These are phyloP conservation scores for Talaromyces borbonicus DNA, from an alignment of 495 filamentous ascomycete genomes.

Conservation along the genomic window DNA sequence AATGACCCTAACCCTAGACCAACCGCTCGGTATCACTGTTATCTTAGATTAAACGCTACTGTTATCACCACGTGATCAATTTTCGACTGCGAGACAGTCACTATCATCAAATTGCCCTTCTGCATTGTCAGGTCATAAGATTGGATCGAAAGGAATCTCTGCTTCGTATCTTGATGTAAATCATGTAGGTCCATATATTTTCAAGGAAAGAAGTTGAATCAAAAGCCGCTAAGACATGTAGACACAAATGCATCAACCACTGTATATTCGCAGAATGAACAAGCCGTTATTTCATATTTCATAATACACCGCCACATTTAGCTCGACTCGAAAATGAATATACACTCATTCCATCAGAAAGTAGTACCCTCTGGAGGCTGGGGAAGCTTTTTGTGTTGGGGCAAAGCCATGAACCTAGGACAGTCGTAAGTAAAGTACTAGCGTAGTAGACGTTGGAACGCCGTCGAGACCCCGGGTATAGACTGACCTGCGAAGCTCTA, in stretches of 20 bases:
- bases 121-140: too few relatives aligned
- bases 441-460: too few relatives aligned
- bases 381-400: constrained; percentile 85
- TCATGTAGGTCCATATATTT: background rate
- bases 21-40: too few relatives aligned
- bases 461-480: too few relatives aligned
- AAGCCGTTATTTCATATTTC: constrained; percentile 5
- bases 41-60: background rate
- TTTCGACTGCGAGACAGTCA: too few relatives aligned
- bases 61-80: constrained; percentile 8
- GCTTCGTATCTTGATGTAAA: background rate
- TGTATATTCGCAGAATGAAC: constrained; percentile 2
- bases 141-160: background rate
- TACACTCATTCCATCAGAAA: constrained; percentile 34
- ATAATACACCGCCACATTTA: constrained; percentile 4
- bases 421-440: too few relatives aligned
- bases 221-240: constrained; percentile 8
- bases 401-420: constrained; percentile 96
- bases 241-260: constrained; percentile 5
- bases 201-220: constrained; percentile 3
- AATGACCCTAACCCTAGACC: too few relatives aligned
- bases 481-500: constrained; percentile 68
- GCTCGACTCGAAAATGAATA: background rate
- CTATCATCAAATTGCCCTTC: too few relatives aligned
- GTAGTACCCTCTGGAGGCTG: constrained; percentile 86